phyloP scores from a whole-genome alignment of 345 rosid genomes.

The Melaleuca alternifolia region DNA sequence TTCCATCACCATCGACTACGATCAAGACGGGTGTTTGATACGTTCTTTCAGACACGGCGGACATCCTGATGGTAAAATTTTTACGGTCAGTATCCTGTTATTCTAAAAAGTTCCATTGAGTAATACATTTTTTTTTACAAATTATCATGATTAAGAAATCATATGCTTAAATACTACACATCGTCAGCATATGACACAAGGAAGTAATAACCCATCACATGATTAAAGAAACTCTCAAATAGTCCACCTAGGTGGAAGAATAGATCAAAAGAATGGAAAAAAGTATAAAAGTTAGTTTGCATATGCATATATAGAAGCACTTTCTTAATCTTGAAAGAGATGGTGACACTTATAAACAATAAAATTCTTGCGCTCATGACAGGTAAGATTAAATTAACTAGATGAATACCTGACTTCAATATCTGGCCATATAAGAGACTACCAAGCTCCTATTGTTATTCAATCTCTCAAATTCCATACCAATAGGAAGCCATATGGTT shows the following conservation, averaged over 20 bases:
- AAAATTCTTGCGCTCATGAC: background rate
- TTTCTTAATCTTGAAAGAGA: background rate
- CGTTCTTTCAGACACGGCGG: background rate
- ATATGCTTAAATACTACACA: background rate
- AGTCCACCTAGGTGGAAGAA: background rate
- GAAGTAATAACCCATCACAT: background rate
- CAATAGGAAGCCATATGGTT: background rate
- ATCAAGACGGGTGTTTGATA: background rate
- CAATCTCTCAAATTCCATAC: background rate
- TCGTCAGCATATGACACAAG: background rate
- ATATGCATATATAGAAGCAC: background rate
- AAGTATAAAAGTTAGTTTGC: background rate
- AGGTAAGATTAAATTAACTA: constrained; percentile 1
- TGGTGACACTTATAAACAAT: background rate
- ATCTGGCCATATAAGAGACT: background rate
- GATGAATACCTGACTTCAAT: background rate
- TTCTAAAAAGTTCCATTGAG: background rate
- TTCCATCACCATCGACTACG: background rate
- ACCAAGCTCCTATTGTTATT: background rate
- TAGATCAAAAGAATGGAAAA: background rate
- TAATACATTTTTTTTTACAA: background rate
- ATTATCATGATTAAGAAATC: background rate
- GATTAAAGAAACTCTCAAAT: background rate
- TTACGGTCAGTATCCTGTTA: background rate
- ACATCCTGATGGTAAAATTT: background rate